phyloP scores from a whole-genome alignment of 176 grass and related monocot genomes.

The Alopecurus myosuroides region DNA sequence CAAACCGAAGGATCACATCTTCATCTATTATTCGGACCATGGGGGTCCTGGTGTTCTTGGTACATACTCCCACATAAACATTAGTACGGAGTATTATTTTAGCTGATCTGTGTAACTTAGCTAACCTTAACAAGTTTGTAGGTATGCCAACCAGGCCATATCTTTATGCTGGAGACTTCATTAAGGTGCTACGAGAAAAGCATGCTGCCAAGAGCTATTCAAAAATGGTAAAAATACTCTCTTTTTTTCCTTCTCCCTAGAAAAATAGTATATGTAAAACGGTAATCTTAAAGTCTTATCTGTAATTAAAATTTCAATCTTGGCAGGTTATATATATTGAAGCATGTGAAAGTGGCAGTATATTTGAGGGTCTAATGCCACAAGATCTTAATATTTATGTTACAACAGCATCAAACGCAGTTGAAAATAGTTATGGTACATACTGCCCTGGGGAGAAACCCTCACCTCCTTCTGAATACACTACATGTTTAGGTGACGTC shows the following conservation, averaged over 20 bases:
- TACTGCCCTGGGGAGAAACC: constrained; percentile 74
- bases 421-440: constrained; percentile 80
- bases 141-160: constrained; percentile 84
- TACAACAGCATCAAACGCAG: constrained; percentile 74
- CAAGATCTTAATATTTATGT: constrained; percentile 78
- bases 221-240: constrained; percentile 60
- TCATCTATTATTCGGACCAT: constrained; percentile 96
- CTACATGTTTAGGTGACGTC: constrained; percentile 79
- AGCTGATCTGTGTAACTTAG: background rate
- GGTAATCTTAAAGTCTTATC: background rate
- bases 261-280: background rate
- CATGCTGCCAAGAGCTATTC: constrained; percentile 75
- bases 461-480: constrained; percentile 62
- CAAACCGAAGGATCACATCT: constrained; percentile 79
- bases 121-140: constrained; percentile 18
- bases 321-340: constrained; percentile 88
- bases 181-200: constrained; percentile 68
- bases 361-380: constrained; percentile 86
- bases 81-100: too few species aligned
- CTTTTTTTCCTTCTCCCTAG: background rate
- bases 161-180: constrained; percentile 79
- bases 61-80: constrained; percentile 10
- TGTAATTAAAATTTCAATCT: constrained; percentile 9
- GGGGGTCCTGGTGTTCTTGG: constrained; percentile 95
- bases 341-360: constrained; percentile 94